A percentile compares a stretch with the other conserved stretches of the same genome.
Evolutionary conservation across 1,139 yeast species (phyloP).

Genomic region (Scheffersomyces insectosa): DNA sequence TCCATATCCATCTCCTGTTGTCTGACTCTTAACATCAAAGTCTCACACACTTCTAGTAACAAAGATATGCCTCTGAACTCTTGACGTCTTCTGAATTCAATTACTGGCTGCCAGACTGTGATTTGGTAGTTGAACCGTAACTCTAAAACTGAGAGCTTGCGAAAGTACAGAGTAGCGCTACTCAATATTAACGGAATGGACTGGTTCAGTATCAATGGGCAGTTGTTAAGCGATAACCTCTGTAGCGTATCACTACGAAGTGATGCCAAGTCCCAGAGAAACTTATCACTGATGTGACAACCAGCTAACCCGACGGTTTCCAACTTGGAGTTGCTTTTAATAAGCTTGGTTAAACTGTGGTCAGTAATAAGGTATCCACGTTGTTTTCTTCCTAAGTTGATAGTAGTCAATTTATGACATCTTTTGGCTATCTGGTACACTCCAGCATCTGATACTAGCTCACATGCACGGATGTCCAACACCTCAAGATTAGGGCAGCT

Average conservation of each 20-base stretch:
- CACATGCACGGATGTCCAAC: constrained; percentile 86
- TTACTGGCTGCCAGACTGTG: constrained; percentile 62
- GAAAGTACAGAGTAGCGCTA: constrained; percentile 41
- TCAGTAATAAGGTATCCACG: constrained; percentile 73
- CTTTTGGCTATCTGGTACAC: constrained; percentile 60
- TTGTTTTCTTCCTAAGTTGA: constrained; percentile 81
- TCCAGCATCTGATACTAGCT: constrained; percentile 73
- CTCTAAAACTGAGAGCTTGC: constrained; percentile 72
- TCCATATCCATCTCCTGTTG: constrained; percentile 65
- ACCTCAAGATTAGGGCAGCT: constrained; percentile 60
- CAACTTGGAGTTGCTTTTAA: constrained; percentile 52
- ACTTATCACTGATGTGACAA: constrained; percentile 71
- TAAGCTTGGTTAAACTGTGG: constrained; percentile 59
- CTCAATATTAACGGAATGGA: constrained; percentile 63
- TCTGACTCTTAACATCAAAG: constrained; percentile 57
- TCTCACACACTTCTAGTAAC: constrained; percentile 76
- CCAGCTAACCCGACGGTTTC: constrained; percentile 89
- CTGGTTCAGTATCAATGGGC: constrained; percentile 62
- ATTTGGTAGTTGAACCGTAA: constrained; percentile 62
- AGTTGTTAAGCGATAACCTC: constrained; percentile 77
- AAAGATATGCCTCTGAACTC: constrained; percentile 53
- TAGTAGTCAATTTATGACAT: constrained; percentile 54
- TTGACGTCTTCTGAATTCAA: constrained; percentile 66
- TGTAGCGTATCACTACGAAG: constrained; percentile 56
- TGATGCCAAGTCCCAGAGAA: constrained; percentile 78